These are phyloP conservation scores for Penicillium cosmopolitanum DNA, from an alignment of 495 filamentous ascomycete species.

Conservation along the genomic window DNA sequence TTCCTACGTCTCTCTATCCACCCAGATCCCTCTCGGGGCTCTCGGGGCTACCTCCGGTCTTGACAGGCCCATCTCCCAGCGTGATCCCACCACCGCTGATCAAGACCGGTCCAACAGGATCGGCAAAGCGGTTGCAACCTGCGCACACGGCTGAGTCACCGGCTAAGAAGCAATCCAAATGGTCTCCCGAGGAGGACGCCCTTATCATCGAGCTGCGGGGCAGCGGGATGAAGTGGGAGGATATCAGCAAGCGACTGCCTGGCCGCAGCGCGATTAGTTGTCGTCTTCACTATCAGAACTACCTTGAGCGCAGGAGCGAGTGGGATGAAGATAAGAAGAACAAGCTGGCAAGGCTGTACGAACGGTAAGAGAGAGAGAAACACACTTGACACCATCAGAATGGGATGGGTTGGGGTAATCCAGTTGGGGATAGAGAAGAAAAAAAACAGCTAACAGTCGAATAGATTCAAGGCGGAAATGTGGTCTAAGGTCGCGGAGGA, in stretches of 20 bases:
- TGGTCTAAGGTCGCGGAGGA: conserved; percentile 93
- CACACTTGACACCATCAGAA: neutral
- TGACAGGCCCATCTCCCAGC: conserved; percentile 36
- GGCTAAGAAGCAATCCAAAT: conserved; percentile 95
- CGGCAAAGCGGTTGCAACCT: conserved; percentile 55
- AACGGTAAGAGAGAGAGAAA: conserved; percentile 69
- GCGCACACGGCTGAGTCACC: conserved; percentile 66
- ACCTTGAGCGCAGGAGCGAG: conserved; percentile 83
- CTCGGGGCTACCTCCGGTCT: conserved; percentile 36
- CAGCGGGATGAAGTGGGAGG: conserved; percentile 96
- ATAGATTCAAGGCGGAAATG: conserved; percentile 95
- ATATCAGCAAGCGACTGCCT: conserved; percentile 87
- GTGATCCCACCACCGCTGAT: conserved; percentile 35
- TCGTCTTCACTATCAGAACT: conserved; percentile 96
- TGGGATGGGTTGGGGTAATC: too few species aligned
- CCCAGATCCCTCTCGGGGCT: conserved; percentile 55
- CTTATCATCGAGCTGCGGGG: conserved; percentile 87
- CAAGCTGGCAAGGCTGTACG: conserved; percentile 90
- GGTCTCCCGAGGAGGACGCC: conserved; percentile 89
- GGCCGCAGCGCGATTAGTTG: conserved; percentile 93
- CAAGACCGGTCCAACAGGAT: conserved; percentile 38
- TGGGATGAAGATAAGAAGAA: conserved; percentile 99
- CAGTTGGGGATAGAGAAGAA: neutral
- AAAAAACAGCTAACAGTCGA: conserved; percentile 11
- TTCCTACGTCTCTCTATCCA: conserved; percentile 53